A percentile compares a stretch with the other conserved stretches of the same genome.
These are phyloP conservation scores for Maudiozyma saulgeensis DNA, from an alignment of 805 yeast genomes.

Conservation along the genomic window DNA sequence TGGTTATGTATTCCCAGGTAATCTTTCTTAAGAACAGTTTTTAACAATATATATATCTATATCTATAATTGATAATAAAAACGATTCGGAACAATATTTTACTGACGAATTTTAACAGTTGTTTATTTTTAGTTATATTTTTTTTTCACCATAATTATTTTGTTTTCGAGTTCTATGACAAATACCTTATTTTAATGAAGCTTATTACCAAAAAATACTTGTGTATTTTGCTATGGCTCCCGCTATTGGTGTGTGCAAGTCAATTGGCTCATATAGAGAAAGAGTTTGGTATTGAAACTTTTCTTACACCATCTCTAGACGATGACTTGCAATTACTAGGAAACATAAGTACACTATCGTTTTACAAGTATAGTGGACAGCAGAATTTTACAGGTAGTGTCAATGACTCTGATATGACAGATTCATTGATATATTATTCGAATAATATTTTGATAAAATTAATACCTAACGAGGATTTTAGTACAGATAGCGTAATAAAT, in stretches of 20 bases:
- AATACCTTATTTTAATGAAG: background rate
- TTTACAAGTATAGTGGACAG: slow-evolving; percentile 24
- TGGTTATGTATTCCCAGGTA: no score
- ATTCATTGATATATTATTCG: slow-evolving; percentile 20
- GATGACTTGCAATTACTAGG: slow-evolving; percentile 16
- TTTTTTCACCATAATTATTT: no score
- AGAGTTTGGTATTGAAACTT: slow-evolving; percentile 4
- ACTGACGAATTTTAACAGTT: no score
- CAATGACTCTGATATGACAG: slow-evolving; percentile 8
- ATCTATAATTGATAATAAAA: no score
- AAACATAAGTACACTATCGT: slow-evolving; percentile 13
- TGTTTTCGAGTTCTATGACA: background rate
- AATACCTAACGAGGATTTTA: slow-evolving; percentile 3
- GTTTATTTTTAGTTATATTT: no score
- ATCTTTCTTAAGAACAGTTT: no score
- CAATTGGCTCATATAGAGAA: slow-evolving; percentile 15
- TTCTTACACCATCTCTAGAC: background rate
- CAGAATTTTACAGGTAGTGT: slow-evolving; percentile 22
- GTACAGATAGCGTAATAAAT: slow-evolving; percentile 10
- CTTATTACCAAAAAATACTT: background rate
- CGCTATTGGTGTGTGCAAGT: background rate
- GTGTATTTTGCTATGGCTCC: background rate
- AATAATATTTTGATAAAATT: slow-evolving; percentile 19
- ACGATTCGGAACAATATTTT: no score
- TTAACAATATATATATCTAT: no score